A percentile compares a stretch with the other conserved stretches of the same genome.
Conservation (phyloP, 352 stramenopile genomes). For the Pythium folliculosum region DNA sequence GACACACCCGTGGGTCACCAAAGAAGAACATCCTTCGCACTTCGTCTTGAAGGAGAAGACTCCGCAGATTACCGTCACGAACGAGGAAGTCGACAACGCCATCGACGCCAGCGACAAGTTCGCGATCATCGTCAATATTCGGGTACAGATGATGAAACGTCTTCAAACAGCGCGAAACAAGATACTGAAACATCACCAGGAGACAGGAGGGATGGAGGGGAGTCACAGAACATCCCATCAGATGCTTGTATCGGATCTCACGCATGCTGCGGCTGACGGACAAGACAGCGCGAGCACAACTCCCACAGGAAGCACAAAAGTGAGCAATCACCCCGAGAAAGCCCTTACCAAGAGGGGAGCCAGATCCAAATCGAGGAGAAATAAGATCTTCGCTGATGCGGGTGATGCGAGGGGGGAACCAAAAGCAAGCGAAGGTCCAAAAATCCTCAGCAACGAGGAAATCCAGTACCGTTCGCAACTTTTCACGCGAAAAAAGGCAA, state of each 20-base stretch:
- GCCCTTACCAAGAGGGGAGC: slow-evolving; percentile 21
- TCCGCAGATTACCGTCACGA: slow-evolving; percentile 61
- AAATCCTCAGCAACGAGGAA: slow-evolving; percentile 65
- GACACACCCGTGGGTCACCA: slow-evolving; percentile 79
- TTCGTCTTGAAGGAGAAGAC: slow-evolving; percentile 29
- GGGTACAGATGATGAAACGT: slow-evolving; percentile 69
- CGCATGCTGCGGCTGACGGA: neutral
- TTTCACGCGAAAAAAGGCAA: slow-evolving; percentile 69
- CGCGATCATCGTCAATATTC: slow-evolving; percentile 65
- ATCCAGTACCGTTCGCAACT: slow-evolving; percentile 60
- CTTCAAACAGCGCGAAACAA: slow-evolving; percentile 47
- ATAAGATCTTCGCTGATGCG: slow-evolving; percentile 36
- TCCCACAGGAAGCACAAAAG: neutral
- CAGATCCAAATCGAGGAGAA: slow-evolving; percentile 27
- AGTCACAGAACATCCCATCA: neutral
- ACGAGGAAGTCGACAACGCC: slow-evolving; percentile 77
- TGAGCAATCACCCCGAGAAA: slow-evolving; percentile 8
- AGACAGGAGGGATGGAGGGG: neutral
- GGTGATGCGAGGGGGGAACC: neutral
- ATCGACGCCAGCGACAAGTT: slow-evolving; percentile 60
- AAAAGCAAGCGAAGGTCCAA: neutral
- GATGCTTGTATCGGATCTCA: slow-evolving; percentile 2
- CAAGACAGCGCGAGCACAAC: neutral
- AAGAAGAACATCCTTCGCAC: slow-evolving; percentile 48
- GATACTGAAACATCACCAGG: slow-evolving; percentile 30